Base-by-base conservation (phyloP, 108 stramenopile species). In the Cyclostephanos tholiformis region DNA sequence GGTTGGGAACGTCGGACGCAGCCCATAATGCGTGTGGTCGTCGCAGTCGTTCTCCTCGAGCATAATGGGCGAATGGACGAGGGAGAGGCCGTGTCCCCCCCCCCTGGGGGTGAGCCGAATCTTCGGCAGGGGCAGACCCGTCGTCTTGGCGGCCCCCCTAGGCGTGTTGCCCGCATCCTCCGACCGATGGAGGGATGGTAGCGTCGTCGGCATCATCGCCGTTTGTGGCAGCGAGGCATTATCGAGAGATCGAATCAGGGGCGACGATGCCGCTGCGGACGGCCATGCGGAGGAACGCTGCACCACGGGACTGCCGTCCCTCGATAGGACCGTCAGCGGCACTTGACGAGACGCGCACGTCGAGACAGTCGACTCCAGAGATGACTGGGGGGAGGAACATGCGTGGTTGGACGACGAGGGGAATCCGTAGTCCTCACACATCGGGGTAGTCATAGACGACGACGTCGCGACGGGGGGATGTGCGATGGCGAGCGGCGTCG, bases 281-380 rank as follows among this genome's bases (percentile, higher is more conserved):
- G 46, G 36, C n/a, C 62, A 55, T 0, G 63, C 23, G 36, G 53
- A n/a, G 7, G 25, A 10, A 7, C 44, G 23, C 36, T 26, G 7
- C 56, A 22, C 50, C 35, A 56, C 67, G 19, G 67, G 76, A 50
- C 64, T 71, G 63, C 77, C 69, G 61, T 78, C 65, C 59, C 77
- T 65, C 1, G 77, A 78, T n/a, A 78, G 57, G 16, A 78, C 70
- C 17, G 63, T 78, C 11, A 78, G 70, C 0, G 70, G 70, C 13
- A 78, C 77, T 19, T 60, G 25, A 32, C 70, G 69, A 19, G 61
- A 46, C 44, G 66, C 48, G 16, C 67, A 76, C 36, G 75, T 38
- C 53, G 71, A 51, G n/a, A n/a, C n/a, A 2, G 65, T 12, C 22
- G 49, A 23, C 50, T n/a, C 63, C 17, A 30, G 35, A 1, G 75